Evolutionary conservation across 441 rosid genomes (phyloP).

Genomic region (Cnidoscolus chayamansa): DNA sequence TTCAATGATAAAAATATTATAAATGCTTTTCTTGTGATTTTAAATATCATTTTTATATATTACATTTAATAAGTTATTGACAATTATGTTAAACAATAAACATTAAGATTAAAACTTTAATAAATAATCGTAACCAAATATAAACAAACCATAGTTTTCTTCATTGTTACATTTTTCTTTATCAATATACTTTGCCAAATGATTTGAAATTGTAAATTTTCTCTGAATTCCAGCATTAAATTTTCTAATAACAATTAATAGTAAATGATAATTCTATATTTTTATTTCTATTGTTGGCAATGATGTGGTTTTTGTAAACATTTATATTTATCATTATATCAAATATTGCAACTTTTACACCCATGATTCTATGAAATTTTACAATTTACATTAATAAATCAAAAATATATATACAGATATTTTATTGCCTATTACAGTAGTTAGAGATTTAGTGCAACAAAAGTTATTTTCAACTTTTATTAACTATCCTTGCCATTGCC

Average conservation of each 20-base stretch:
- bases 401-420: background rate
- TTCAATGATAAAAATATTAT: background rate
- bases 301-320: background rate
- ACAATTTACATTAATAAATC: background rate
- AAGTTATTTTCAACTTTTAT: background rate
- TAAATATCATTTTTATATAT: background rate
- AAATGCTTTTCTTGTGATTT: background rate
- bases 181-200: background rate
- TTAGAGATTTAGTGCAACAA: background rate
- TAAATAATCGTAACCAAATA: background rate
- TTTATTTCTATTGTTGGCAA: background rate
- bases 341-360: background rate
- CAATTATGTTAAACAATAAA: background rate
- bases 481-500: background rate
- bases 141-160: background rate
- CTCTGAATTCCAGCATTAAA: background rate
- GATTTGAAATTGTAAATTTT: background rate
- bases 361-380: background rate
- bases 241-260: background rate
- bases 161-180: background rate
- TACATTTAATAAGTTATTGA: background rate
- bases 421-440: background rate
- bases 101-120: background rate
- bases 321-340: background rate
- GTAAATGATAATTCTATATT: background rate